A percentile compares a stretch with the other conserved stretches of the same genome.
These are phyloP conservation scores for Globisporangium nodosum DNA, from an alignment of 352 stramenopile genomes.

Conservation along the genomic window DNA sequence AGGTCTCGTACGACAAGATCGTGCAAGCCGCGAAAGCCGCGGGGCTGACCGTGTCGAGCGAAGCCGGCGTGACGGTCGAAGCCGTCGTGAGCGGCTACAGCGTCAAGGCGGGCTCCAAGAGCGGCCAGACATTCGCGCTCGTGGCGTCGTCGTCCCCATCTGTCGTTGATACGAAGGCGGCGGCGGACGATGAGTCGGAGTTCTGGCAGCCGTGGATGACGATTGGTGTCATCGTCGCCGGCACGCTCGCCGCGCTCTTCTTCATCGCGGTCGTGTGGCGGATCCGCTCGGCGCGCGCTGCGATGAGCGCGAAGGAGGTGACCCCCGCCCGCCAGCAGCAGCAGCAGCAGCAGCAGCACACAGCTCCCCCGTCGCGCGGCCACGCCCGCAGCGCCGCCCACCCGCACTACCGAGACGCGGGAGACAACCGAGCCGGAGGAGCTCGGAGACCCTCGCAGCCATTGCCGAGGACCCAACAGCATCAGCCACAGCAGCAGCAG, in stretches of 20 bases:
- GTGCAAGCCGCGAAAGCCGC: conserved; percentile 18
- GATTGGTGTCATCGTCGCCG: conserved; percentile 47
- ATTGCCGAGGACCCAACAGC: neutral
- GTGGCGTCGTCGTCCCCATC: conserved; percentile 71
- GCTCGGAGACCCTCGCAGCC: conserved; percentile 1
- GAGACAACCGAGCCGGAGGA: neutral
- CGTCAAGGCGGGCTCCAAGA: conserved; percentile 50
- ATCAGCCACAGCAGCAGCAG: neutral
- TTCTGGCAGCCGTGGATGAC: conserved; percentile 83
- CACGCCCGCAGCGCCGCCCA: neutral
- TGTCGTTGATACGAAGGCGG: conserved; percentile 24
- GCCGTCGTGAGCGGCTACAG: conserved; percentile 55
- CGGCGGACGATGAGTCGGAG: neutral
- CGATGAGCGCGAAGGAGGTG: conserved; percentile 17
- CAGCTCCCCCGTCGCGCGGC: neutral
- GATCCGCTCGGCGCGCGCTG: conserved; percentile 16
- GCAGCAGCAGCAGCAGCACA: neutral
- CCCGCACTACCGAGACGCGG: conserved; percentile 5
- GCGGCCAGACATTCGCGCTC: conserved; percentile 60
- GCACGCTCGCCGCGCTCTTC: conserved; percentile 44
- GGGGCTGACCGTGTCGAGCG: conserved; percentile 23
- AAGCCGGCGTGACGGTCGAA: conserved; percentile 46
- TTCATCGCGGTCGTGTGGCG: conserved; percentile 49
- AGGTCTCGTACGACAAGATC: conserved; percentile 53
- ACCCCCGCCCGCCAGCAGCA: neutral